Percentiles rank a stretch among this genome's conserved stretches.
Evolutionary conservation across 345 rosid species (phyloP).

Genomic region (Melastoma malabathricum): DNA sequence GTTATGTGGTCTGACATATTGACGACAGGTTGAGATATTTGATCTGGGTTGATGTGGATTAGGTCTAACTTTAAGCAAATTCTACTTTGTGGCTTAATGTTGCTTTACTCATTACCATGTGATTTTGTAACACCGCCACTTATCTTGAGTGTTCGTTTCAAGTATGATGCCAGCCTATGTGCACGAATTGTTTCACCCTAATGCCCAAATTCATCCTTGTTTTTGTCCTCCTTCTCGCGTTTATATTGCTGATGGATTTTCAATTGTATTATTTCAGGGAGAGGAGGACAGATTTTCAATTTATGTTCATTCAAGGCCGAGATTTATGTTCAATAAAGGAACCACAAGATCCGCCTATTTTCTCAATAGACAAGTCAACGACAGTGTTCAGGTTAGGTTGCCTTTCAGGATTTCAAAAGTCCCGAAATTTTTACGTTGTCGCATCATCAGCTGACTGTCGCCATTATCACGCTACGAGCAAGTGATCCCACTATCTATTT

Average conservation of each 20-base stretch:
- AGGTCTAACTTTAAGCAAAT: no score
- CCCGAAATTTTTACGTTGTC: not conserved
- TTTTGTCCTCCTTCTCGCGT: not conserved
- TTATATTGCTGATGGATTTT: not conserved
- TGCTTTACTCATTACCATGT: no score
- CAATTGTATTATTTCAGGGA: slow-evolving; percentile 34
- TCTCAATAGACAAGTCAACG: slow-evolving; percentile 70
- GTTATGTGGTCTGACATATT: no score
- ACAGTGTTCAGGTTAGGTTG: slow-evolving; percentile 91
- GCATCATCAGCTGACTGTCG: not conserved
- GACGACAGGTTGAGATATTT: no score
- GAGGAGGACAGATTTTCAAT: slow-evolving; percentile 65
- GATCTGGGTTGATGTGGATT: no score
- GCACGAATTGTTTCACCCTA: no score
- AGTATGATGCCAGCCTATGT: no score
- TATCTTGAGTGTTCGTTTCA: not conserved
- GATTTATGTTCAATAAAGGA: slow-evolving; percentile 65
- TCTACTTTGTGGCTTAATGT: no score
- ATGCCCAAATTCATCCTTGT: not conserved
- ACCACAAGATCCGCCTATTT: slow-evolving; percentile 70
- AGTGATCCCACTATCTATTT: no score
- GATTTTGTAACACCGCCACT: no score
- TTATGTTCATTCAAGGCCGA: slow-evolving; percentile 90
- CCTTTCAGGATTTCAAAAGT: not conserved
- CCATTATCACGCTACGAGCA: no score